phyloP scores from a whole-genome alignment of 257 asterid species.

The Salvia miltiorrhiza region DNA sequence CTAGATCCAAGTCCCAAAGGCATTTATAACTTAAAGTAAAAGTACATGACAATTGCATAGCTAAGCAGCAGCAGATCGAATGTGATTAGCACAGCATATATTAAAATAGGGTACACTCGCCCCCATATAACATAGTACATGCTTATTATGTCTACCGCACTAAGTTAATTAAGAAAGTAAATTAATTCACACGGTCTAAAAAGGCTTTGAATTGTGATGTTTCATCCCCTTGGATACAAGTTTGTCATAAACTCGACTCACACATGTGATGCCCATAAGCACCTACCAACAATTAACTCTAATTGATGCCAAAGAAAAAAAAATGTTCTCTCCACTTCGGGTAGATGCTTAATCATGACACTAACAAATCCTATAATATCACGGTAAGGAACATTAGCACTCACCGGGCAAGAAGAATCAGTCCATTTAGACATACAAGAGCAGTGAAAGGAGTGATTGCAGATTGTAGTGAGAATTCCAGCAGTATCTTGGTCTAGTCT shows the following conservation, averaged over 20 bases:
- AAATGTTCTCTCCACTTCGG: not conserved
- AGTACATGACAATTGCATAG: no score
- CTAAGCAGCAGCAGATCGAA: constrained; percentile 12
- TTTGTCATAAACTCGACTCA: not conserved
- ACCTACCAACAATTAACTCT: not conserved
- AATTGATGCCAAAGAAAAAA: not conserved
- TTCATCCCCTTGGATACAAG: not conserved
- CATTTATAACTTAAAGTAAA: constrained; percentile 5
- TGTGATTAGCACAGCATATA: constrained; percentile 6
- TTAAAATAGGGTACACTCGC: not conserved
- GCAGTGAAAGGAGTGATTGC: constrained; percentile 99
- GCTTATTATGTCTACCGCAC: not conserved
- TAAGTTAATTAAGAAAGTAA: not conserved
- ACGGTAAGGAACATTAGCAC: constrained; percentile 27
- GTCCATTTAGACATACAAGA: constrained; percentile 98
- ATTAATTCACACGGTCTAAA: not conserved
- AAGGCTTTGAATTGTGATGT: not conserved
- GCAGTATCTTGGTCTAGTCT: constrained; percentile 80
- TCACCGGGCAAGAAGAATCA: constrained; percentile 97
- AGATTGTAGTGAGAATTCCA: constrained; percentile 90
- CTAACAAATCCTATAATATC: not conserved
- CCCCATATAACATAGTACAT: not conserved
- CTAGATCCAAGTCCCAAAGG: constrained; percentile 14
- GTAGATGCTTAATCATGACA: not conserved
- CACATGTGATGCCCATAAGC: constrained; percentile 5